Evolutionary conservation across 306 rosid species (phyloP).

Genomic region (Sphenostylis stenocarpa): DNA sequence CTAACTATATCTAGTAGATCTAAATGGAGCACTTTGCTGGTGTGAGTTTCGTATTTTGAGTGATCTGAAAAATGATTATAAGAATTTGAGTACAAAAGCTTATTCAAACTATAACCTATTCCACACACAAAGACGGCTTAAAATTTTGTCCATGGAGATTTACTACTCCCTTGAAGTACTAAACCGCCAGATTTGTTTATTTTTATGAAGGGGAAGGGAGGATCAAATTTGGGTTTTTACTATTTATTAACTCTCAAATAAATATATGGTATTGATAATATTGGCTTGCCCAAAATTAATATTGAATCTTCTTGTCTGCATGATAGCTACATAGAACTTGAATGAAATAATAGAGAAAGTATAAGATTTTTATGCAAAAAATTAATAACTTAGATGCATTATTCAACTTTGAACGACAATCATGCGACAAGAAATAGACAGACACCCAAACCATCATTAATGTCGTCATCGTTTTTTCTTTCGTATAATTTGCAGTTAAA

Average conservation of each 20-base stretch:
- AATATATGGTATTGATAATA: neutral
- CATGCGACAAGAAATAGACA: neutral
- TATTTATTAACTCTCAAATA: neutral
- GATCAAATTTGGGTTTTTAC: too few relatives aligned
- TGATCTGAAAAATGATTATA: too few relatives aligned
- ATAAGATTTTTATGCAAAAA: neutral
- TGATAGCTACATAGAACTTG: neutral
- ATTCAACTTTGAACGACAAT: neutral
- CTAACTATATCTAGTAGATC: too few relatives aligned
- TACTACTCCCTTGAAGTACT: too few relatives aligned
- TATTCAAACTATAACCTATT: too few relatives aligned
- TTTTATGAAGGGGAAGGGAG: too few relatives aligned
- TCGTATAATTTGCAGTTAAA: neutral
- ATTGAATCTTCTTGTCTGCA: neutral
- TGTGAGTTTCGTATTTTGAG: too few relatives aligned
- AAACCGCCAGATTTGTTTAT: too few relatives aligned
- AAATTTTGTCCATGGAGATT: too few relatives aligned
- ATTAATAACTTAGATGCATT: neutral
- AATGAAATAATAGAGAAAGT: neutral
- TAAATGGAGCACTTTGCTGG: too few relatives aligned
- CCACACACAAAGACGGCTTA: too few relatives aligned
- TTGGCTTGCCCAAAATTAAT: neutral
- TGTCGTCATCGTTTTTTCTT: neutral
- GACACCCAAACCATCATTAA: neutral
- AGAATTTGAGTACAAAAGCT: too few relatives aligned